Evolutionary conservation across 1,139 yeast species (phyloP).

Genomic region (Debaryomycetaceae sp.): DNA sequence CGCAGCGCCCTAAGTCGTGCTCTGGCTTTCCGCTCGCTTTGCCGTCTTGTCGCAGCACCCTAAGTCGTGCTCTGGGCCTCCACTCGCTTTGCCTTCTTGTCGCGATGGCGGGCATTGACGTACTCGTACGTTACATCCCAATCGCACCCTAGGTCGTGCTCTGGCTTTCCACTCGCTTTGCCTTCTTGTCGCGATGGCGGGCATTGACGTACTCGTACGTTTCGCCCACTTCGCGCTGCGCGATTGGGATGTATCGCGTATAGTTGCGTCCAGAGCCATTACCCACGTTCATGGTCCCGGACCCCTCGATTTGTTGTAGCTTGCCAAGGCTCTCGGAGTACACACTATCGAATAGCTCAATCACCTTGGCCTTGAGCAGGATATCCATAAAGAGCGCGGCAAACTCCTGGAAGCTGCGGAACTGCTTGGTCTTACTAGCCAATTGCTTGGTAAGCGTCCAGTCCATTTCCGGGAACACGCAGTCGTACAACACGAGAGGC

Average conservation of each 20-base stretch:
- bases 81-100: constrained; percentile 21
- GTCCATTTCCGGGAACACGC: constrained; percentile 61
- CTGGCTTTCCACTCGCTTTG: background rate
- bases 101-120: constrained; percentile 53
- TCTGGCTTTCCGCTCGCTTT: no score
- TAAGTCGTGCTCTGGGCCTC: no score
- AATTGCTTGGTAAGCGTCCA: constrained; percentile 37
- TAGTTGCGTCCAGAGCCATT: constrained; percentile 59
- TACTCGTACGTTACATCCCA: constrained; percentile 52
- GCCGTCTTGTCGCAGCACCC: no score
- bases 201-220: constrained; percentile 57
- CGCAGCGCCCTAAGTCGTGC: no score
- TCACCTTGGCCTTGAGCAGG: constrained; percentile 25
- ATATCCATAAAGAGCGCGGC: constrained; percentile 22
- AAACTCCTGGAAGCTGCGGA: constrained; percentile 18
- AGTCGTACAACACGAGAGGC: constrained; percentile 84
- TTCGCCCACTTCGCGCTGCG: constrained; percentile 48
- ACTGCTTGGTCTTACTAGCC: constrained; percentile 8
- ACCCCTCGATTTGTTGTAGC: constrained; percentile 9
- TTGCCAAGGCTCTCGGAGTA: constrained; percentile 12
- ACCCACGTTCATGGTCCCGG: constrained; percentile 46
- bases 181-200: constrained; percentile 43
- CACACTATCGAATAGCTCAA: constrained; percentile 18
- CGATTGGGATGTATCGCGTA: constrained; percentile 47
- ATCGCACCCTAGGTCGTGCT: no score